These are phyloP conservation scores for Ceratocystis cacaofunesta DNA, from an alignment of 2,329 filamentous ascomycete genomes.

Conservation along the genomic window DNA sequence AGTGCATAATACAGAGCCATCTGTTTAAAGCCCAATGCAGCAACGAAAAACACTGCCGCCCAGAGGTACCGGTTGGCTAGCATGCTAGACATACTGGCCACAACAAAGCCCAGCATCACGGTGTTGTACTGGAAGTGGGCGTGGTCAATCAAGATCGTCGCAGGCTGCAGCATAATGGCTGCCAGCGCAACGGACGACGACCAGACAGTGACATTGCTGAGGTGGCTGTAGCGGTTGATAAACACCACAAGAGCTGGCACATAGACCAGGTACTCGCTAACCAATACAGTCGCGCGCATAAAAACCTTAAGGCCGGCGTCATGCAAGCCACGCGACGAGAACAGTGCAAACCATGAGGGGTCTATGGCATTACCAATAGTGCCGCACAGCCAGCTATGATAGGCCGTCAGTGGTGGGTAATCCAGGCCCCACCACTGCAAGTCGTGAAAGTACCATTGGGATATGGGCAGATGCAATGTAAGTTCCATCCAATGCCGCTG, in stretches of 20 bases:
- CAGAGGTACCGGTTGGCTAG: constrained; percentile 71
- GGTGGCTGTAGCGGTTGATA: constrained; percentile 61
- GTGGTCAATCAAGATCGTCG: constrained; percentile 82
- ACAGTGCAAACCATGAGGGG: constrained; percentile 74
- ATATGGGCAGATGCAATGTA: constrained; percentile 73
- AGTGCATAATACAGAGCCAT: constrained; percentile 98
- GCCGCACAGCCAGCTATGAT: constrained; percentile 93
- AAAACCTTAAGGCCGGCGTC: constrained; percentile 74
- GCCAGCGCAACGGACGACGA: constrained; percentile 71
- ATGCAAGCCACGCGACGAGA: constrained; percentile 67
- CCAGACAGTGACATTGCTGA: constrained; percentile 66
- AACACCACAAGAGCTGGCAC: constrained; percentile 77
- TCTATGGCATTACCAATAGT: constrained; percentile 69
- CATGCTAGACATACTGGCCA: constrained; percentile 79
- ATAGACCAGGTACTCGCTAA: constrained; percentile 83
- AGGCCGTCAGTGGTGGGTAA: constrained; percentile 92
- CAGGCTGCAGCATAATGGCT: constrained; percentile 83
- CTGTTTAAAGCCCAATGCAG: constrained; percentile 92
- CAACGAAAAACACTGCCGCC: constrained; percentile 87
- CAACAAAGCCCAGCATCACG: constrained; percentile 85
- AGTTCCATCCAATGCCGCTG: constrained; percentile 99
- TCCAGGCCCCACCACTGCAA: constrained; percentile 95
- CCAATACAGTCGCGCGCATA: constrained; percentile 83
- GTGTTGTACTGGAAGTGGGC: constrained; percentile 97
- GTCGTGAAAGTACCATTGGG: constrained; percentile 97